Evolutionary conservation across 2,329 filamentous ascomycete genomes (phyloP).

Genomic region (Aspergillus intermedius): DNA sequence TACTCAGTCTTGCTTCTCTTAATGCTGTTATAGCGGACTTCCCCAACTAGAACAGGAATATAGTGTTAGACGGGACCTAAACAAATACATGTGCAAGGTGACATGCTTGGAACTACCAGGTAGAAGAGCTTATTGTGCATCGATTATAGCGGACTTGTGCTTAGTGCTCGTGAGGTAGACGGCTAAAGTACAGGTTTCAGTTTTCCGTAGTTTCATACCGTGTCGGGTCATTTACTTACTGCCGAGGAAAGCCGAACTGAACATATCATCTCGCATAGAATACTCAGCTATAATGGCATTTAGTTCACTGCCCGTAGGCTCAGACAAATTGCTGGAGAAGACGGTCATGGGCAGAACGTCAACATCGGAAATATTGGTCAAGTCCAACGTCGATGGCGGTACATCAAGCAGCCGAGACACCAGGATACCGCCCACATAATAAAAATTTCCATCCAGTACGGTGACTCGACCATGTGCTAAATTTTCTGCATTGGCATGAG

Average conservation of each 20-base stretch:
- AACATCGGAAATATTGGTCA: constrained; percentile 1
- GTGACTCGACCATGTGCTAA: background rate
- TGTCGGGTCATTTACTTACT: background rate
- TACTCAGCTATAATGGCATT: constrained; percentile 10
- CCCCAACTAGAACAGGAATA: constrained; percentile 8
- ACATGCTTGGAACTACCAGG: constrained; percentile 16
- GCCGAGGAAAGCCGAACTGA: constrained; percentile 9
- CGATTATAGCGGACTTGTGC: background rate
- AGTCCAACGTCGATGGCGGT: background rate
- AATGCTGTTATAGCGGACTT: constrained; percentile 19
- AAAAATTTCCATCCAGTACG: constrained; percentile 25
- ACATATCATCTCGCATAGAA: constrained; percentile 12
- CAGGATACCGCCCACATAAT: constrained; percentile 19
- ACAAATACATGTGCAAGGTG: too few relatives aligned
- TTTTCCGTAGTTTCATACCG: too few relatives aligned
- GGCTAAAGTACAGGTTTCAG: too few relatives aligned
- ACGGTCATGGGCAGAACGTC: constrained; percentile 13
- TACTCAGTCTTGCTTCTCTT: constrained; percentile 23
- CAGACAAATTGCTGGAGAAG: constrained; percentile 3
- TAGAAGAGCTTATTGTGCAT: constrained; percentile 4
- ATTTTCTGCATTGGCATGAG: too few relatives aligned
- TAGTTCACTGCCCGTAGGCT: background rate
- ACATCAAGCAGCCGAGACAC: constrained; percentile 8
- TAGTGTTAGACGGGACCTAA: too few relatives aligned
- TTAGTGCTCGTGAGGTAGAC: too few relatives aligned